phyloP scores from a whole-genome alignment of 768 basidiomycete species.

The Tephrocybe sp. region DNA sequence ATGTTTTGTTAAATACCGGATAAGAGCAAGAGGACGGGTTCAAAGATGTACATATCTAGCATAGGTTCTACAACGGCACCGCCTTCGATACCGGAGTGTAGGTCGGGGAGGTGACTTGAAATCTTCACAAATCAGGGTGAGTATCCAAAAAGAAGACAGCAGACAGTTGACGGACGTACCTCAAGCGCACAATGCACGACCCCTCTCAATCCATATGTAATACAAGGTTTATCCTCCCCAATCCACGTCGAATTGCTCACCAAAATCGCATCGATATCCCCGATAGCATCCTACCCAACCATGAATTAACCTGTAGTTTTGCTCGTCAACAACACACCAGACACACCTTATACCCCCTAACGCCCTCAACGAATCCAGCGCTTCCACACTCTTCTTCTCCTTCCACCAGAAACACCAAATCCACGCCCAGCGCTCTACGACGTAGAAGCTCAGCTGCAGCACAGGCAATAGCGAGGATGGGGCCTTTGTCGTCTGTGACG shows the following conservation, averaged over 20 bases:
- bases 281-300: conserved; percentile 65
- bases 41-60: conserved; percentile 74
- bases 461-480: conserved; percentile 86
- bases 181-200: conserved; percentile 87
- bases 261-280: conserved; percentile 85
- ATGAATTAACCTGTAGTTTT: neutral
- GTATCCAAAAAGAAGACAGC: too few relatives aligned
- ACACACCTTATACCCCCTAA: conserved; percentile 69
- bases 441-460: conserved; percentile 83
- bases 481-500: conserved; percentile 94
- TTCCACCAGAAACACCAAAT: conserved; percentile 89
- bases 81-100: conserved; percentile 94
- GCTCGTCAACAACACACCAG: neutral
- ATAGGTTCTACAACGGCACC: conserved; percentile 89
- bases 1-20: neutral
- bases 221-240: conserved; percentile 86
- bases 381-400: conserved; percentile 98
- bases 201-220: conserved; percentile 93
- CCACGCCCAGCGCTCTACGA: conserved; percentile 73
- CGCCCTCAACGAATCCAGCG: conserved; percentile 77
- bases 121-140: too few relatives aligned
- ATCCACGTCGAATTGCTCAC: conserved; percentile 98
- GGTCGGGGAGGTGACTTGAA: conserved; percentile 69
- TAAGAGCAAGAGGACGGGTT: neutral
- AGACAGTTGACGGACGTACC: too few relatives aligned